Base-by-base conservation (phyloP, 345 rosid species). In the Punica granatum region DNA sequence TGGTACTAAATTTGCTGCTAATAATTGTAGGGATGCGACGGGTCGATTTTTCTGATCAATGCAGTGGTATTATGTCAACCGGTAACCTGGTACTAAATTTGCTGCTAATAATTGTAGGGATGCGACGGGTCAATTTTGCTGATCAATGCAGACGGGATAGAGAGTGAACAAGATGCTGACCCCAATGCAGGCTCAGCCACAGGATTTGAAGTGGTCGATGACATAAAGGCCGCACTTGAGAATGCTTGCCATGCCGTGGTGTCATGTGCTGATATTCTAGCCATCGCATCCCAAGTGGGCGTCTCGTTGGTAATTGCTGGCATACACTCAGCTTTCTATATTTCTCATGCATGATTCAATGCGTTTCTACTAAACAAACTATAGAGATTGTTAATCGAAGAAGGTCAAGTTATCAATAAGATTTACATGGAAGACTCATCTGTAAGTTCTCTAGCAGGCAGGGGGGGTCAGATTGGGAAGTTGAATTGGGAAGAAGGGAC, bases 381-480 rank as follows among this genome's bases (percentile, higher is more conserved):
- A 11, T 11, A 37, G 41, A 37, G 6, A 11, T 4, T 37, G 41
- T 4, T 37, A 5, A 37, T 37, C 5, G 5, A 4, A 37, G 11
- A 37, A 37, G 11, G 11, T 37, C 11, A 37, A n/a, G n/a, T n/a
- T n/a, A n/a, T n/a, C n/a, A n/a, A n/a, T n/a, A n/a, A n/a, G n/a
- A n/a, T n/a, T n/a, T n/a, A n/a, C n/a, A n/a, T n/a, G n/a, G n/a
- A n/a, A n/a, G n/a, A n/a, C n/a, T n/a, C n/a, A n/a, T n/a, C n/a
- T n/a, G n/a, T n/a, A n/a, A n/a, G n/a, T 37, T 37, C 5, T 37
- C 6, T 37, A 4, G 60, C 70, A 91, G 97, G 72, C 92, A n/a
- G 16, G 96, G 96, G 62, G 97, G 97, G 2, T 92, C 91, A 7
- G 72, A 83, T 10, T 89, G 96, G 97, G 80, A 7, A 21, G 92